Base-by-base conservation (phyloP, 768 basidiomycete genomes). In the Pisolithus albus region DNA sequence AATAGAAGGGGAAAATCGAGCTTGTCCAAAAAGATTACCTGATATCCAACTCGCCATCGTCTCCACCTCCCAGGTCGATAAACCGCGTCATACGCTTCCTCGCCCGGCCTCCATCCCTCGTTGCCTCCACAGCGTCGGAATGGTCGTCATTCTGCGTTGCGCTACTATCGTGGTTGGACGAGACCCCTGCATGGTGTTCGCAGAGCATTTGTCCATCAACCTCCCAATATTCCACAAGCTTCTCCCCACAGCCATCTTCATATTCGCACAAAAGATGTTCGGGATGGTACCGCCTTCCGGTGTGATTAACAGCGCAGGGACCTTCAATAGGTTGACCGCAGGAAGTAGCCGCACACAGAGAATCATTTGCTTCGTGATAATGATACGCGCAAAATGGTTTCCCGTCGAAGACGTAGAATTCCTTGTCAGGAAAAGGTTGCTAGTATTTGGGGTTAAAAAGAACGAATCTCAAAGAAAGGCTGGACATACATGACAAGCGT, bases 321-420 rank as follows among this genome's bases (percentile, higher is more conserved):
- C 93, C 93, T 70, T 97, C 93, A 56, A 97, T 92, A 5, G 93
- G 93, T 65, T 86, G 81, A 3, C 88, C 84, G 65, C 93, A 97
- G 16, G 72, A 73, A 11, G 79, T 64, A 3, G 88, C 81, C 9
- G 89, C 81, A 59, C 93, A 97, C 1, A 97, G 75, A 10, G 92
- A 93, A 58, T 86, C 78, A 69, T 95, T 95, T 43, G 83, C 83
- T 69, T 92, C 88, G 68, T 94, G 92, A 65, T 96, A 96, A 67
- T 94, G 92, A 62, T 88, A 88, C 32, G 83, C 88, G 63, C 94
- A 97, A 62, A 86, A 82, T 1, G 94, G 93, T 62, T 88, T 89
- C 49, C 91, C 90, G 61, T 87, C 89, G 57, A 83, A 83, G 43
- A 96, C 91, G 65, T 95, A 96, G 68, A 97, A 96, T 10, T 82